These are phyloP conservation scores for Phytophthora europaea DNA, from an alignment of 352 stramenopile species.

Conservation along the genomic window DNA sequence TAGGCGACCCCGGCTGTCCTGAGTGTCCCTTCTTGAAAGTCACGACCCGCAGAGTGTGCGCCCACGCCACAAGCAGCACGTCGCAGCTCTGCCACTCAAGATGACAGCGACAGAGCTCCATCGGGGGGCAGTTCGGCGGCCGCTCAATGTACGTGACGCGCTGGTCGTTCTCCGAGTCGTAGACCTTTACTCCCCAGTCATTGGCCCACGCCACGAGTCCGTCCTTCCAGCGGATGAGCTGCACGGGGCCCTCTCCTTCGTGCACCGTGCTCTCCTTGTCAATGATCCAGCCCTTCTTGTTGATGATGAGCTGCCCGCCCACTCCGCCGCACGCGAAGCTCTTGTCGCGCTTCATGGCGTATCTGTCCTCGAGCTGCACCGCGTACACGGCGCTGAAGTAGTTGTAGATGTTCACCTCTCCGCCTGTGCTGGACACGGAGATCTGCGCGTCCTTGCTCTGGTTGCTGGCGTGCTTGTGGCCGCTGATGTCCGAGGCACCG, in stretches of 20 bases:
- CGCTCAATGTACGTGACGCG: slow-evolving; percentile 88
- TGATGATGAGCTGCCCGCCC: slow-evolving; percentile 83
- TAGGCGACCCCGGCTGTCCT: slow-evolving; percentile 42
- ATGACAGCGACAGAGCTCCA: slow-evolving; percentile 87
- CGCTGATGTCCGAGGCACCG: slow-evolving; percentile 23
- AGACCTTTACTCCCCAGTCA: slow-evolving; percentile 90
- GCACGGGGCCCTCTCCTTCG: slow-evolving; percentile 84
- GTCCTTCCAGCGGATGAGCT: slow-evolving; percentile 84
- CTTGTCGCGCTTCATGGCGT: slow-evolving; percentile 84
- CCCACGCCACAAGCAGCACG: slow-evolving; percentile 81
- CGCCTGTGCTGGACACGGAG: slow-evolving; percentile 71
- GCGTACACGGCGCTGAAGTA: slow-evolving; percentile 89
- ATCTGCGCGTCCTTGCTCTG: slow-evolving; percentile 37
- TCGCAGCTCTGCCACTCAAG: slow-evolving; percentile 75
- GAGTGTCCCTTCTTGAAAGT: slow-evolving; percentile 66
- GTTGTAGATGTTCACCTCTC: slow-evolving; percentile 92
- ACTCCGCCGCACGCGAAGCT: slow-evolving; percentile 87
- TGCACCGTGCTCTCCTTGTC: slow-evolving; percentile 89
- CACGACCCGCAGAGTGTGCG: slow-evolving; percentile 80
- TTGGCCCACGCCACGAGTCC: slow-evolving; percentile 87
- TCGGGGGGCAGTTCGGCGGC: slow-evolving; percentile 78
- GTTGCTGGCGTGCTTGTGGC: slow-evolving; percentile 32
- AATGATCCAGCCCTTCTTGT: slow-evolving; percentile 91
- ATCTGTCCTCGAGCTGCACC: slow-evolving; percentile 81
- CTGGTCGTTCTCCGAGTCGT: slow-evolving; percentile 77